These are phyloP conservation scores for Picochlorum sp. DNA, from an alignment of 139 green algal genomes.

Conservation along the genomic window DNA sequence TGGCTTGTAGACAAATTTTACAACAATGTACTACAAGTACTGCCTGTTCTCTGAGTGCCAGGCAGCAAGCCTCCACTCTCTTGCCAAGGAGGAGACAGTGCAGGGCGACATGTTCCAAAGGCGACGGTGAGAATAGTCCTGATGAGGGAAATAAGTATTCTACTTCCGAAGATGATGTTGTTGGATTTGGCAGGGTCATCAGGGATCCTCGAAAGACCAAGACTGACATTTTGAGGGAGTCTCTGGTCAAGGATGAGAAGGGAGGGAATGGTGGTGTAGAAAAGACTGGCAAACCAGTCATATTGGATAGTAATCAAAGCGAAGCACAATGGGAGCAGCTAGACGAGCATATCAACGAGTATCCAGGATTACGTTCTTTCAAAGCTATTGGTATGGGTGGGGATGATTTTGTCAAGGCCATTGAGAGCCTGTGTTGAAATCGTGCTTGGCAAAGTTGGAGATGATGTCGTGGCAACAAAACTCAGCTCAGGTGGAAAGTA, in stretches of 20 bases:
- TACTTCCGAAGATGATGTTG: neutral
- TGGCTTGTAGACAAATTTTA: no score
- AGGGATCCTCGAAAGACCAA: neutral
- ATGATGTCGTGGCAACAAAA: conserved; percentile 20
- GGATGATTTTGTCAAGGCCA: conserved; percentile 30
- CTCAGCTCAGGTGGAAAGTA: conserved; percentile 28
- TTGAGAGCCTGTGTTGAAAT: conserved; percentile 32
- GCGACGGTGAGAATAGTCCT: neutral
- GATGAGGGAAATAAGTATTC: neutral
- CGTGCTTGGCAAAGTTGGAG: conserved; percentile 29
- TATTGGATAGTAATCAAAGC: conserved; percentile 28
- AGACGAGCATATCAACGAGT: conserved; percentile 40
- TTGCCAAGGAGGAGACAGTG: no score
- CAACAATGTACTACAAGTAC: no score
- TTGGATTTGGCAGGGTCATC: neutral
- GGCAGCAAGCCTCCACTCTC: no score
- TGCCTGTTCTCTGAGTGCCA: no score
- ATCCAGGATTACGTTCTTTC: conserved; percentile 35
- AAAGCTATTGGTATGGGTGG: conserved; percentile 36
- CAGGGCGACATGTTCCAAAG: no score
- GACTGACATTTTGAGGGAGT: conserved; percentile 4
- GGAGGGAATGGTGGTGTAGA: no score
- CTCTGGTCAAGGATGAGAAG: neutral
- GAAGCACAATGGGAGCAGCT: conserved; percentile 35
- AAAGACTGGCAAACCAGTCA: conserved; percentile 28